phyloP scores from a whole-genome alignment of 2,329 filamentous ascomycete species.

The Pseudogymnoascus sp. region DNA sequence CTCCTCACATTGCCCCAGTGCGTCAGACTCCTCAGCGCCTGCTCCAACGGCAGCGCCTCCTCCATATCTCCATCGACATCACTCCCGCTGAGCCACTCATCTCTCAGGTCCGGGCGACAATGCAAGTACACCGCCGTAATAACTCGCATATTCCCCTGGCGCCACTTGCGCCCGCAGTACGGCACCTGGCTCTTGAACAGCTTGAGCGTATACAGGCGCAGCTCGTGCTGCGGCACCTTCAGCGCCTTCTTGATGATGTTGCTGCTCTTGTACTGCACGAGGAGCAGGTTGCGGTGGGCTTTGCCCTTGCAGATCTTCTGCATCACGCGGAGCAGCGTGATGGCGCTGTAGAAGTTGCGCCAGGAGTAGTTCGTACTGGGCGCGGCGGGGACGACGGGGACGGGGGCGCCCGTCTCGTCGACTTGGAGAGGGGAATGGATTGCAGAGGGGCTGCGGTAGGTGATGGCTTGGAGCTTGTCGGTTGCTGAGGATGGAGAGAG shows the following conservation, averaged over 20 bases:
- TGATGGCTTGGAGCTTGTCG: slow-evolving; percentile 27
- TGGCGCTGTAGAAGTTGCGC: slow-evolving; percentile 89
- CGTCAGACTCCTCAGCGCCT: slow-evolving; percentile 79
- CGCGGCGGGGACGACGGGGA: slow-evolving; percentile 59
- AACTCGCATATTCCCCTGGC: slow-evolving; percentile 95
- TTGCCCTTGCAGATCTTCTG: slow-evolving; percentile 97
- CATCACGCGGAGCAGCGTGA: slow-evolving; percentile 92
- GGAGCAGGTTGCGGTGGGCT: slow-evolving; percentile 84
- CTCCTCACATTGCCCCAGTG: slow-evolving; percentile 88
- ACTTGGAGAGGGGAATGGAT: slow-evolving; percentile 28
- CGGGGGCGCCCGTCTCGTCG: slow-evolving; percentile 81
- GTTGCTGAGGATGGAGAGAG: slow-evolving; percentile 15
- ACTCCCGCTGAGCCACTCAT: slow-evolving; percentile 88
- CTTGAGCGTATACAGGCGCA: slow-evolving; percentile 92
- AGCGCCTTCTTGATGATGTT: slow-evolving; percentile 87
- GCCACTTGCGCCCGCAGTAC: slow-evolving; percentile 96
- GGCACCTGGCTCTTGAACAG: slow-evolving; percentile 98
- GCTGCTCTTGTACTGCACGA: slow-evolving; percentile 92
- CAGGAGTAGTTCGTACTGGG: slow-evolving; percentile 87
- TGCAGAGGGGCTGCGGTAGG: slow-evolving; percentile 17
- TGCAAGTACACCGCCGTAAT: slow-evolving; percentile 96
- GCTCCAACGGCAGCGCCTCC: slow-evolving; percentile 83
- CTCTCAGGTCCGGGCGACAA: slow-evolving; percentile 82
- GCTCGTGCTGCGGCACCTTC: slow-evolving; percentile 78
- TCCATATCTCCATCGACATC: slow-evolving; percentile 93